A percentile compares a stretch with the other conserved stretches of the same genome.
Conservation (phyloP, 192 early-diverging fungal species). For the Funneliformis geosporum region DNA sequence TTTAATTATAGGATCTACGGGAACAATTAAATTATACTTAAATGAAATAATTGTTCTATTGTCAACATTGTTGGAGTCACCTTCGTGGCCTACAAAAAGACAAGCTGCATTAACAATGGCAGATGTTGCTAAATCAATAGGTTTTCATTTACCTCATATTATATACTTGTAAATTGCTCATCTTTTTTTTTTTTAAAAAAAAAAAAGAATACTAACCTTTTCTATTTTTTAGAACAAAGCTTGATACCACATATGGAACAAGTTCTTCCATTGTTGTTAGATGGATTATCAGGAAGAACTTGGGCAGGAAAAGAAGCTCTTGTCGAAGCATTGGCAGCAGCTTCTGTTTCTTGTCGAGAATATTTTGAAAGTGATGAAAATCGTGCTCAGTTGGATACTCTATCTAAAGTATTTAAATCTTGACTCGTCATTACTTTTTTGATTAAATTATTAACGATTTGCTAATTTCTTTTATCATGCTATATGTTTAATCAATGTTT, state of each 20-base stretch:
- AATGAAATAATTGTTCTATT: constrained; percentile 63
- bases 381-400: constrained; percentile 40
- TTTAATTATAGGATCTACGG: constrained; percentile 44
- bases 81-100: constrained; percentile 79
- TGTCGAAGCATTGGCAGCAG: constrained; percentile 58
- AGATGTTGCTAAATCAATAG: constrained; percentile 58
- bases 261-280: constrained; percentile 62
- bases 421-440: no score
- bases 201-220: background rate
- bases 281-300: constrained; percentile 65
- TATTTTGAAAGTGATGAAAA: constrained; percentile 46
- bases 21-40: constrained; percentile 64
- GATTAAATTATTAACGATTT: background rate
- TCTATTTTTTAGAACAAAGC: constrained; percentile 20
- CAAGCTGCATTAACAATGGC: constrained; percentile 68
- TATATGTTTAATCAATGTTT: background rate
- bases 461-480: background rate
- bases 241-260: constrained; percentile 48
- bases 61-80: constrained; percentile 54
- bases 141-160: constrained; percentile 1
- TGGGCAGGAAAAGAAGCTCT: constrained; percentile 85
- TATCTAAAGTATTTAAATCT: constrained; percentile 44
- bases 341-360: constrained; percentile 55
- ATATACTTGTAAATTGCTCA: background rate
- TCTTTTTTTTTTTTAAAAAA: no score